Base-by-base conservation (phyloP, 352 stramenopile genomes). In the Phytophthora sp. region DNA sequence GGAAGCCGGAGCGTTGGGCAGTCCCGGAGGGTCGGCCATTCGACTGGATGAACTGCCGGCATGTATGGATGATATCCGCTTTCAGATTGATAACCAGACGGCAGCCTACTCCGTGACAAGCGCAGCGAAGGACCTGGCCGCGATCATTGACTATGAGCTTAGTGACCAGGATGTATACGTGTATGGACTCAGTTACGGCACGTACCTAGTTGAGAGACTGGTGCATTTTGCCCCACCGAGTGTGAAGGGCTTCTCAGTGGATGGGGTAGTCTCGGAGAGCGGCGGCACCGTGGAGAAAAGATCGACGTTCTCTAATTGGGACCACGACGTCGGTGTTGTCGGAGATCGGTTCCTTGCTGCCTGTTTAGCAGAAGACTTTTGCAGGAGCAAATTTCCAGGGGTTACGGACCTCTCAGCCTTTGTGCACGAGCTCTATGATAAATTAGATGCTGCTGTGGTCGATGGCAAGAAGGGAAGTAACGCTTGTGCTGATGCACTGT, bases 231-330 rank as follows among this genome's bases (percentile, higher is more conserved):
- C 77, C 1, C 77, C 80, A 4, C n/a, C 63, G 4, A 70, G 65
- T 29, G 66, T 90, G 26, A 78, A 71, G 21, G 81, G 76, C 1
- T 90, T 87, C 39, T 66, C 76, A 1, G 63, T 92, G 20, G 84
- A 92, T 58, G 84, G 84, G 21, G 87, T 90, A 66, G 75, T 92
- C 3, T 89, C 84, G 6, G 81, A 92, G 56, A 66, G 64, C 23
- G 80, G 80, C 15, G 61, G 63, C 16, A 79, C 80, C 2, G 71
- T 82, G 18, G 79, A 88, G 41, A 74, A 77, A 21, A 64, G 84
- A 1, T 86, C 81, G 21, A 93, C 84, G 41, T 92, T 91, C 55
- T 91, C 86, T 13, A 91, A 92, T 52, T 94, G 84, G 84, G 84
- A 94, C 61, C 66, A 86, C 39, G 86, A 94, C 51, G 79, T 94